Evolutionary conservation across 2,329 filamentous ascomycete genomes (phyloP).

Genomic region (Cercospora citrullina): DNA sequence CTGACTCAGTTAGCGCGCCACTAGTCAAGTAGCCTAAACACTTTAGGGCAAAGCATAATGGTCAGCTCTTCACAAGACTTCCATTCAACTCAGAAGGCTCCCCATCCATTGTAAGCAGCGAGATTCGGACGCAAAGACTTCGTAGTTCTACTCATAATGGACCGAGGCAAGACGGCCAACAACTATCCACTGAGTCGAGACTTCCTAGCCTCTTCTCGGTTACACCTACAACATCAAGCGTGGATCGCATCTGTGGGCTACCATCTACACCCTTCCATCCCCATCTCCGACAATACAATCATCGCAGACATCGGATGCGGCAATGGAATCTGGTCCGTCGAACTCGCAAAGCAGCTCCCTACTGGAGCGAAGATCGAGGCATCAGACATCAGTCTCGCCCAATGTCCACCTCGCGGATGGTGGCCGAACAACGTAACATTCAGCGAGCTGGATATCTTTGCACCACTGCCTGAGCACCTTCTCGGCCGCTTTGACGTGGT

Average conservation of each 20-base stretch:
- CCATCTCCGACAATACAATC: background rate
- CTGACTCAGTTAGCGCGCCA: background rate
- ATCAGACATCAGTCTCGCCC: conserved; percentile 9
- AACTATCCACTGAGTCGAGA: background rate
- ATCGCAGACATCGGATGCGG: conserved; percentile 15
- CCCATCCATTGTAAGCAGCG: too few relatives aligned
- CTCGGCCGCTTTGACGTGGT: conserved; percentile 5
- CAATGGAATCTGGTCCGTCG: conserved; percentile 11
- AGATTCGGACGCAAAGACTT: background rate
- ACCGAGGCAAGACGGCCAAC: background rate
- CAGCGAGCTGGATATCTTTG: background rate
- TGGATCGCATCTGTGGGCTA: background rate
- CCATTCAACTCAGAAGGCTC: too few relatives aligned
- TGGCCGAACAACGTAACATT: conserved; percentile 7
- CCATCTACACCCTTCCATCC: conserved; percentile 10
- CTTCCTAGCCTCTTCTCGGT: background rate
- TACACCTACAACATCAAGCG: conserved; percentile 1
- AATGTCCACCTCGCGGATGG: conserved; percentile 9
- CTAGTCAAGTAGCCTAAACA: background rate
- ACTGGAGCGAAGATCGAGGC: background rate
- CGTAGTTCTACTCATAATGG: background rate
- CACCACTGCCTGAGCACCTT: background rate
- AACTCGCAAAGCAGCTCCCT: conserved; percentile 7
- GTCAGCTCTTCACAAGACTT: too few relatives aligned
- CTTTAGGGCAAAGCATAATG: too few relatives aligned